Conservation (phyloP, 352 stramenopile species). For the Globisporangium nunn region DNA sequence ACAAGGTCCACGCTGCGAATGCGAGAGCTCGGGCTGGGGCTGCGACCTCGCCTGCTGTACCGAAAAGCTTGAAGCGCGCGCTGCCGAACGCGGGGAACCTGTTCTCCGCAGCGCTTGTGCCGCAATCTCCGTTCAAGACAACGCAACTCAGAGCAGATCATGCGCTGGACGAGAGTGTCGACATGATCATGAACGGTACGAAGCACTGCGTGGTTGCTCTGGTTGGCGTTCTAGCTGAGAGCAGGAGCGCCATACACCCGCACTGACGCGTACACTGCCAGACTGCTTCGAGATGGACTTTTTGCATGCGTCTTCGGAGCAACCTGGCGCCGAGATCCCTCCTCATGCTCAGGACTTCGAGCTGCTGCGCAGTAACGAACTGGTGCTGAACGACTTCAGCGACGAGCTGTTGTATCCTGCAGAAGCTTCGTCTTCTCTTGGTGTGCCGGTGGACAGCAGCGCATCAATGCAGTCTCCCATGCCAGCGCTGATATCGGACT, state of each 20-base stretch:
- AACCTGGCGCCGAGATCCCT: background rate
- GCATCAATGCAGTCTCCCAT: background rate
- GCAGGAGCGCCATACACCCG: too few species aligned
- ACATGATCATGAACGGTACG: conserved; percentile 53
- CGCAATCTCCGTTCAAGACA: conserved; percentile 8
- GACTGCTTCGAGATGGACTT: conserved; percentile 55
- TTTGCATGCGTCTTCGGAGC: conserved; percentile 12
- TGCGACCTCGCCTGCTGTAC: background rate
- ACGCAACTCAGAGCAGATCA: background rate
- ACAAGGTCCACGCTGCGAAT: conserved; percentile 25
- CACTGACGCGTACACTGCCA: conserved; percentile 6
- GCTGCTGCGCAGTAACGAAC: conserved; percentile 6
- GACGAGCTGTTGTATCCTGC: conserved; percentile 26
- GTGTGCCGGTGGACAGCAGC: background rate
- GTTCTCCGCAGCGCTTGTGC: background rate
- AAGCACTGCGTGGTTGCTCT: background rate
- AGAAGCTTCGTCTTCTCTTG: conserved; percentile 7
- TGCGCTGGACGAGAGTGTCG: conserved; percentile 25
- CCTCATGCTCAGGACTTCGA: conserved; percentile 5
- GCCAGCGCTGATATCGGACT: conserved; percentile 65
- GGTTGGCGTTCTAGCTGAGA: too few species aligned
- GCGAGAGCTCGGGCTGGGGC: background rate
- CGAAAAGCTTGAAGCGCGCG: conserved; percentile 31
- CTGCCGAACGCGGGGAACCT: conserved; percentile 11
- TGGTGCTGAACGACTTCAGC: conserved; percentile 14